These are phyloP conservation scores for grape (Vitis vinifera) DNA, from an alignment of 164 flowering plant genomes.

Conservation along the genomic window DNA sequence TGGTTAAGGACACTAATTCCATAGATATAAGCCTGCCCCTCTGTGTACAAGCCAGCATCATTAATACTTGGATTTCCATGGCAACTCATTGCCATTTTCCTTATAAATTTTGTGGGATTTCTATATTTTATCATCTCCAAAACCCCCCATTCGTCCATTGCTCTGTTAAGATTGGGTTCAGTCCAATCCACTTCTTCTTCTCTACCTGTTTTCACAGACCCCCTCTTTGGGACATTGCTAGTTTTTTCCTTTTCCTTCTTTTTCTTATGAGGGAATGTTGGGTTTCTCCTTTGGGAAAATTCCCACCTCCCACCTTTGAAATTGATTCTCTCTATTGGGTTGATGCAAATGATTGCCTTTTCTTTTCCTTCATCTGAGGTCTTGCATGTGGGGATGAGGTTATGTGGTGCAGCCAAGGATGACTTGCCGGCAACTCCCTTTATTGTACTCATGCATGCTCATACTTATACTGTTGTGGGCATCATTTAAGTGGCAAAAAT, in stretches of 20 bases:
- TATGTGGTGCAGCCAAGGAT: constrained; percentile 50
- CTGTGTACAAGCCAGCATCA: constrained; percentile 7
- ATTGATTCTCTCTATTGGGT: constrained; percentile 1
- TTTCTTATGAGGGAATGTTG: constrained; percentile 7
- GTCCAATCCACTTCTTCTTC: constrained; percentile 29
- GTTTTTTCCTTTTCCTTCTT: not conserved
- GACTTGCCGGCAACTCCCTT: constrained; percentile 47
- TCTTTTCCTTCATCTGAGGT: constrained; percentile 29
- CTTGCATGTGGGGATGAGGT: constrained; percentile 51
- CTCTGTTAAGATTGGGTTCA: not conserved
- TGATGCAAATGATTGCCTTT: not conserved
- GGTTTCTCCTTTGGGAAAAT: constrained; percentile 24
- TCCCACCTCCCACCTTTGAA: not conserved
- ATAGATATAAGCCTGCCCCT: constrained; percentile 12
- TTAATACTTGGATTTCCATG: constrained; percentile 4
- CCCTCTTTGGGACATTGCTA: constrained; percentile 4
- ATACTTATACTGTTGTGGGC: too few species aligned
- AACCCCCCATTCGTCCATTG: constrained; percentile 8
- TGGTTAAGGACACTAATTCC: constrained; percentile 4
- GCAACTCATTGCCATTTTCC: not conserved
- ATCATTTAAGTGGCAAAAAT: not conserved
- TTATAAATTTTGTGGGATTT: not conserved
- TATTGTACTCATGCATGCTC: not conserved
- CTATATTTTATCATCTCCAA: not conserved
- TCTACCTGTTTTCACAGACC: constrained; percentile 3